Evolutionary conservation across 768 basidiomycete genomes (phyloP).

Genomic region (Lyophyllum shimeji): DNA sequence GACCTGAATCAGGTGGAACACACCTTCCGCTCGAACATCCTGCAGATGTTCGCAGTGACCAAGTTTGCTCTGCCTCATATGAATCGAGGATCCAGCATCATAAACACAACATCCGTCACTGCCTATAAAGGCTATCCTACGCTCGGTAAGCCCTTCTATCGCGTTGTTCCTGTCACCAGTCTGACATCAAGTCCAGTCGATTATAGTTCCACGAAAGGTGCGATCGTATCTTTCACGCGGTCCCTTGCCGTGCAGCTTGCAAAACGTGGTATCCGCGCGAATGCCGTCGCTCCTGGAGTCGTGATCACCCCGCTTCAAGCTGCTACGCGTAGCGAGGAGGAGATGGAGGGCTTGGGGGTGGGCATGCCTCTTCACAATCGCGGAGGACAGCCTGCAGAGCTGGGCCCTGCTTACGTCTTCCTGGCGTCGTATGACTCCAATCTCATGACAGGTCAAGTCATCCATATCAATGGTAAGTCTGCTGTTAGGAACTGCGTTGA

Average conservation of each 20-base stretch:
- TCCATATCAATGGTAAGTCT: constrained; percentile 35
- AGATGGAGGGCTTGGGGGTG: constrained; percentile 39
- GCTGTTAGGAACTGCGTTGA: not conserved
- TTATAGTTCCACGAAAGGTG: constrained; percentile 62
- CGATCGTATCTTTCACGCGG: constrained; percentile 56
- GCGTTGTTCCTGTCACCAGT: constrained; percentile 16
- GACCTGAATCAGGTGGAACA: constrained; percentile 44
- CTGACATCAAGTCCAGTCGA: constrained; percentile 28
- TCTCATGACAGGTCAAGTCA: constrained; percentile 36
- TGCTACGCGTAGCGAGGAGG: constrained; percentile 43
- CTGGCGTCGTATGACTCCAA: constrained; percentile 45
- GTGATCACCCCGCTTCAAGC: constrained; percentile 61
- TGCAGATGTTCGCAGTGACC: constrained; percentile 18
- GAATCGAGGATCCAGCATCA: constrained; percentile 55
- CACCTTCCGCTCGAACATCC: constrained; percentile 4
- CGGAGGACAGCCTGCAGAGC: constrained; percentile 23
- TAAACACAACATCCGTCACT: constrained; percentile 63
- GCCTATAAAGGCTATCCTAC: constrained; percentile 32
- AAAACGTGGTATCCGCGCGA: constrained; percentile 35
- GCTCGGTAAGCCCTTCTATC: constrained; percentile 21
- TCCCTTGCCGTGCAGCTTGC: constrained; percentile 52
- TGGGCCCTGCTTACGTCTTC: constrained; percentile 54
- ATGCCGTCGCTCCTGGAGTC: constrained; percentile 52
- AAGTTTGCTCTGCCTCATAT: constrained; percentile 59
- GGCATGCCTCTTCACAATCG: constrained; percentile 49